Conservation (phyloP, 2,329 filamentous ascomycete genomes). For the Nemania serpens region DNA sequence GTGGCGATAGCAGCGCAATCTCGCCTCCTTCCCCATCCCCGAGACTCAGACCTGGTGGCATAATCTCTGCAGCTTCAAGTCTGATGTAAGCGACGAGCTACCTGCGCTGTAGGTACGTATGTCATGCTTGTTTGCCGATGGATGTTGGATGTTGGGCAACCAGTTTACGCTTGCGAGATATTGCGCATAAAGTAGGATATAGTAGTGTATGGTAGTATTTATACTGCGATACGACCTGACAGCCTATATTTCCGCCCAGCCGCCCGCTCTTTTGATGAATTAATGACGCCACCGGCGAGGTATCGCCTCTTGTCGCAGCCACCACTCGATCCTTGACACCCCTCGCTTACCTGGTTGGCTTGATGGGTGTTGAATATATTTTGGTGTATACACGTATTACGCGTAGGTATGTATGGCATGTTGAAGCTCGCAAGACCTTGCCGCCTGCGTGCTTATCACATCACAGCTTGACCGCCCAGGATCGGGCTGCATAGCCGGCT, state of each 20-base stretch:
- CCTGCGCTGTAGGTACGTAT: too few relatives aligned
- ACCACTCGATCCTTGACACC: background rate
- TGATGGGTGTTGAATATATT: background rate
- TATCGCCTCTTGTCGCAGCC: background rate
- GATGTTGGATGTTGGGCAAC: too few relatives aligned
- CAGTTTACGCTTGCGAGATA: too few relatives aligned
- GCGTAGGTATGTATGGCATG: too few relatives aligned
- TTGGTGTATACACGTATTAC: too few relatives aligned
- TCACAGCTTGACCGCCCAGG: conserved; percentile 1
- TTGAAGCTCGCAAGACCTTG: conserved; percentile 10
- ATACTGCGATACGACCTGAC: too few relatives aligned
- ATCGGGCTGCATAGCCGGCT: background rate
- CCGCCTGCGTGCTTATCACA: conserved; percentile 19
- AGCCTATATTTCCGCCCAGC: background rate
- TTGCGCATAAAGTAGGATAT: background rate
- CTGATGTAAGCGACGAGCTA: background rate
- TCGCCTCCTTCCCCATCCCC: too few relatives aligned
- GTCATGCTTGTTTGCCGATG: too few relatives aligned
- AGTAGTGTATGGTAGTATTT: background rate
- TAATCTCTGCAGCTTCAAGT: background rate
- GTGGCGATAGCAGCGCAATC: too few relatives aligned
- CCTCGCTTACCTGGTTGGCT: background rate
- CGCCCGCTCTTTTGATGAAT: background rate
- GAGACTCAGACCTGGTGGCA: too few relatives aligned
- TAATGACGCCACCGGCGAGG: background rate